phyloP scores from a whole-genome alignment of 2,329 filamentous ascomycete genomes.

The Ophiostoma quercus region DNA sequence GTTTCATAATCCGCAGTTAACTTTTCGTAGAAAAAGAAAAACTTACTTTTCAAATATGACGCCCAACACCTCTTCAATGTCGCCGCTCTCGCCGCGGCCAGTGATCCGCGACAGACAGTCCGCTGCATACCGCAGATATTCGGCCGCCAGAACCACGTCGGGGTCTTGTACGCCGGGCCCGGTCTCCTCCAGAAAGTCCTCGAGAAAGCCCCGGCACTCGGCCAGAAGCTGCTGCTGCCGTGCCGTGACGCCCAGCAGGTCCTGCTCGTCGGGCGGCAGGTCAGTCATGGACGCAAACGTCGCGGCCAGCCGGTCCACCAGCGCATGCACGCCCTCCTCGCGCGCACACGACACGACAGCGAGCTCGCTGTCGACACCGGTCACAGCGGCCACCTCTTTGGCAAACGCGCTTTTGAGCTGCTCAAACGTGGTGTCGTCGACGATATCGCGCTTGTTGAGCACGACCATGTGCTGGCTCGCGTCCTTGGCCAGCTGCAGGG shows the following conservation, averaged over 20 bases:
- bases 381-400: constrained; percentile 12
- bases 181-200: constrained; percentile 62
- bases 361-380: constrained; percentile 17
- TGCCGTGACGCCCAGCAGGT: constrained; percentile 84
- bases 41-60: constrained; percentile 96
- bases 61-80: constrained; percentile 91
- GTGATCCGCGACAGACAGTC: constrained; percentile 80
- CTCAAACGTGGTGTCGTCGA: constrained; percentile 31
- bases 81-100: constrained; percentile 74
- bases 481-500: constrained; percentile 47
- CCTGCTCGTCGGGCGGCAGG: constrained; percentile 66
- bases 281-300: constrained; percentile 67
- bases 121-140: constrained; percentile 77
- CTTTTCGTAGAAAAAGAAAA: not conserved
- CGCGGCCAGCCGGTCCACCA: constrained; percentile 65
- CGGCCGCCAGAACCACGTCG: constrained; percentile 86
- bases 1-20: not conserved
- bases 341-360: constrained; percentile 22
- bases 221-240: constrained; percentile 78
- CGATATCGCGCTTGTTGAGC: constrained; percentile 58
- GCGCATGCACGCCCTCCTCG: constrained; percentile 48
- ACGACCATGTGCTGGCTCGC: constrained; percentile 50
- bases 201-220: constrained; percentile 65
- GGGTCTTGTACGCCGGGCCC: constrained; percentile 27
- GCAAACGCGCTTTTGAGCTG: not conserved